Base-by-base conservation (phyloP, 495 filamentous ascomycete genomes). In the Penicillium cosmopolitanum region DNA sequence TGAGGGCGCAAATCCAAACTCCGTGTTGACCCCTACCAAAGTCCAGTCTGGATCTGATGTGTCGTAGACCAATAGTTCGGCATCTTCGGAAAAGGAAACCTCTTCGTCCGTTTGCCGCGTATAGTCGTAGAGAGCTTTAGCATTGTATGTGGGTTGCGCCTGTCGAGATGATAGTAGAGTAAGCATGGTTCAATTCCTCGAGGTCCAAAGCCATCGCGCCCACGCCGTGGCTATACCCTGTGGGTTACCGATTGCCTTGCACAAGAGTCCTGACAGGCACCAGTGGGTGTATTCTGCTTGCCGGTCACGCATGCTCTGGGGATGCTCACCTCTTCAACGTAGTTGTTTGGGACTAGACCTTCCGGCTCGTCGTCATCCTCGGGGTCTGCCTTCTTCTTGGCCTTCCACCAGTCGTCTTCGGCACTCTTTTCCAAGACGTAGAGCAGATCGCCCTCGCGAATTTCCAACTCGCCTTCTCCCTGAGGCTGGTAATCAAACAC, bases 331-430 rank as follows among this genome's bases (percentile, higher is more conserved):
- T 97, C 89, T 80, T 96, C 86, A 44, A 98, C 83, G 73, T 99
- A 99, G 73, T 97, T 99, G 66, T 89, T 94, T 28, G 95, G 94
- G 48, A 98, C 88, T 74, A 99, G 75, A 58, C 95, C 95, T 63
- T 92, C 86, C 4, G 95, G 95, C 72, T 98, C 95, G 52, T 97
- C 95, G 33, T 97, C 93, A 54, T 96, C 95, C 21, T 96, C 92
- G 43, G 75, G 84, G n/a, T 84, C 84, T 33, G 90, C 91, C 84
- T 93, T 97, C 84, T 97, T 97, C 82, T 97, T 97, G 18, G 90
- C 93, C 72, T 90, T 97, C 94, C 94, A 98, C 94, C 94, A 97
- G 69, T 91, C 91, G 78, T 97, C 94, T 6, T 96, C 93, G 28
- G 76, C 71, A 70, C 86, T 92, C 80, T 96, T 96, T 65, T 98